These are phyloP conservation scores for Trichosanthes truncata DNA, from an alignment of 306 rosid species.

Conservation along the genomic window DNA sequence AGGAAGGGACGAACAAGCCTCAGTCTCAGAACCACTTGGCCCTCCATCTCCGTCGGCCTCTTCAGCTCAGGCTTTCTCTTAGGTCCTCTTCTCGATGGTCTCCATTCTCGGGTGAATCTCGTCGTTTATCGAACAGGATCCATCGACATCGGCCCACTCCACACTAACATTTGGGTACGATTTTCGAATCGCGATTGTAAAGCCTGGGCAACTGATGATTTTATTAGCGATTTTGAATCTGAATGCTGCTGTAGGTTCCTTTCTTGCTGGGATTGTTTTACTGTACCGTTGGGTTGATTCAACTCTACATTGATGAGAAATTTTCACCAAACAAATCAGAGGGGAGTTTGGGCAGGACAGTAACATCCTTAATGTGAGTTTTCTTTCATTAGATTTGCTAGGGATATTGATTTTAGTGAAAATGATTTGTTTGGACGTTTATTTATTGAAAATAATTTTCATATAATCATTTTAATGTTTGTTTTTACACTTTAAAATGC, in stretches of 20 bases:
- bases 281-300: constrained; percentile 61
- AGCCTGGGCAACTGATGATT: no score
- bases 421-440: no score
- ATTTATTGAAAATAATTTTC: no score
- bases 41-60: constrained; percentile 37
- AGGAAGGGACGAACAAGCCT: constrained; percentile 12
- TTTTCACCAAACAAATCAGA: constrained; percentile 21
- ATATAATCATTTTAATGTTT: no score
- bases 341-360: constrained; percentile 29
- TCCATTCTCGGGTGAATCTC: constrained; percentile 74
- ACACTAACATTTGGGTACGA: constrained; percentile 50
- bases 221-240: no score
- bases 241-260: constrained; percentile 47
- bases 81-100: constrained; percentile 78
- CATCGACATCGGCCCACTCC: constrained; percentile 42
- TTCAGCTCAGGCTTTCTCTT: constrained; percentile 56
- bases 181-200: background rate
- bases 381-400: background rate
- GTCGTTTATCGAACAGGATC: constrained; percentile 51
- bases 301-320: constrained; percentile 50
- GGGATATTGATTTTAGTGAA: background rate
- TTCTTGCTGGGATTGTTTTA: constrained; percentile 65
- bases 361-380: constrained; percentile 45
- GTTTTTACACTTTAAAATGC: no score
- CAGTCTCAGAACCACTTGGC: constrained; percentile 41